Percentiles rank a stretch among this genome's conserved stretches.
These are phyloP conservation scores for Paramecium biaurelia DNA, from an alignment of 73 alveolate species.

Conservation along the genomic window DNA sequence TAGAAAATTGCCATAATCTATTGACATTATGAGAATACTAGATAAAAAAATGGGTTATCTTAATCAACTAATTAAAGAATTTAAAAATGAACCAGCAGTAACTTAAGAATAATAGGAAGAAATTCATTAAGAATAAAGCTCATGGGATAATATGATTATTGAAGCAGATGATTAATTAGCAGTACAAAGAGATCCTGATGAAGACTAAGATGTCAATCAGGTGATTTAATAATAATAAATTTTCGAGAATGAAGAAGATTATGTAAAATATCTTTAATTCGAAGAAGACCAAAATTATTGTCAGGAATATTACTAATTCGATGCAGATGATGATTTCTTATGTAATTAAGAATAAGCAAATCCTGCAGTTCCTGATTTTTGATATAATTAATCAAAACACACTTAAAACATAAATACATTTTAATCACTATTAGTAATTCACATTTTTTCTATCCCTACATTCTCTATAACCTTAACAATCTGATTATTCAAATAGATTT, in stretches of 20 bases:
- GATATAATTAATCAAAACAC: background rate
- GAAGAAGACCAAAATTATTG: slow-evolving; percentile 6
- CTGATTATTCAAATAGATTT: background rate
- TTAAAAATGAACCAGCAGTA: background rate
- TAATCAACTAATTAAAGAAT: background rate
- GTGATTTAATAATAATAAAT: background rate
- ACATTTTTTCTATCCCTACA: background rate
- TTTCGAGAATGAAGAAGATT: slow-evolving; percentile 20
- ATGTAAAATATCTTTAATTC: slow-evolving; percentile 6
- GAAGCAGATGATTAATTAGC: slow-evolving; percentile 35
- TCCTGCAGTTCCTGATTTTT: slow-evolving; percentile 28
- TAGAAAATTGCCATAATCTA: background rate
- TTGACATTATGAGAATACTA: background rate
- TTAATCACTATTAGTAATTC: background rate
- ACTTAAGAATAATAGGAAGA: background rate
- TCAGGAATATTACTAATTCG: background rate
- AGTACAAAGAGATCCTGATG: background rate
- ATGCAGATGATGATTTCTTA: background rate
- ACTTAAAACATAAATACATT: background rate
- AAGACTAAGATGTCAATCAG: background rate
- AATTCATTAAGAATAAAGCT: background rate
- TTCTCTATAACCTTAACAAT: background rate
- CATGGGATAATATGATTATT: slow-evolving; percentile 39
- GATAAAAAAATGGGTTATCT: slow-evolving; percentile 43
- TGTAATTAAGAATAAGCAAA: background rate